A percentile compares a stretch with the other conserved stretches of the same genome.
Conservation (phyloP, 331 rosid species). For the Malus hybrid region DNA sequence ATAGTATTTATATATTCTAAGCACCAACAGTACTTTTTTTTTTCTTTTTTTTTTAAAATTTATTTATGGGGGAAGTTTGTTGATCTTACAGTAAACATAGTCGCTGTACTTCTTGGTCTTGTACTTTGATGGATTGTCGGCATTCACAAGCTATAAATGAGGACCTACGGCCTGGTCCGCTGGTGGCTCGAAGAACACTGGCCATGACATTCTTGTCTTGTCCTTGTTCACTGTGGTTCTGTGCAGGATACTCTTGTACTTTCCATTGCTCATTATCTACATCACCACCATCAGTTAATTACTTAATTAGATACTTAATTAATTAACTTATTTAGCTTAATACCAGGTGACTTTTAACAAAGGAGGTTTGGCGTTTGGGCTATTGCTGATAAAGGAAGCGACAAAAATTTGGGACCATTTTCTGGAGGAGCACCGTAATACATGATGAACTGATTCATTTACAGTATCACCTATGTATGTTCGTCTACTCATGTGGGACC, state of each 20-base stretch:
- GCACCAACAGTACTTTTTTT: no score
- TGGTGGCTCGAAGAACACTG: conserved; percentile 64
- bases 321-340: no score
- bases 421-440: no score
- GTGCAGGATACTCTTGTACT: conserved; percentile 46
- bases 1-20: background rate
- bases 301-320: no score
- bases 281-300: background rate
- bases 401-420: no score
- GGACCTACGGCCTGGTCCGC: conserved; percentile 34
- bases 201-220: conserved; percentile 56
- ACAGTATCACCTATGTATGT: no score
- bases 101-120: conserved; percentile 25
- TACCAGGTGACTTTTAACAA: no score
- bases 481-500: no score
- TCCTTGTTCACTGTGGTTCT: conserved; percentile 53
- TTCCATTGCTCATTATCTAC: background rate
- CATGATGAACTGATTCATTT: no score
- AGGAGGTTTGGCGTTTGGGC: no score
- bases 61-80: conserved; percentile 17
- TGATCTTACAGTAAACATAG: conserved; percentile 23
- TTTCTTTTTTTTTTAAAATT: background rate
- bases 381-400: no score
- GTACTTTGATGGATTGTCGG: conserved; percentile 22
- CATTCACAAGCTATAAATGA: conserved; percentile 5